Evolutionary conservation across 208 protist genomes (phyloP), one percentile per base, ranked within the genome.

Genomic region (Porcisia deanei): DNA sequence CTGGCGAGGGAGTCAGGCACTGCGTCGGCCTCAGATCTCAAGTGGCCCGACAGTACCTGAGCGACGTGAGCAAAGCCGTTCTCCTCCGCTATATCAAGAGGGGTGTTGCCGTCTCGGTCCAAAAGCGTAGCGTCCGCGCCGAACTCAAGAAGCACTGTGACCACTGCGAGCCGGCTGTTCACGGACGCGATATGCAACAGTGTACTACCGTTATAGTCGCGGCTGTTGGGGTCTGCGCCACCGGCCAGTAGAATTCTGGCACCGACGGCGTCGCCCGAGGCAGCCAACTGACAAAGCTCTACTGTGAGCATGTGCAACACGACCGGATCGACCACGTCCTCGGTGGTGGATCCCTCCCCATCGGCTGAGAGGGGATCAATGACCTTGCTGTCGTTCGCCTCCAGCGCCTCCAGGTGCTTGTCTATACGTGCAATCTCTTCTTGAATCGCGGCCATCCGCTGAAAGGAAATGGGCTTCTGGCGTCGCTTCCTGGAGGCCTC

Each of bases 191-290:
- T 91, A 77, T 97, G 93, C 34, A 97, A 86, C 30, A 93, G 84
- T 4, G 93, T 93, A 39, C 87, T 83, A 43, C 82, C 86, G 72
- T 97, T 84, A 80, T 97, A 97, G 72, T 97, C 93, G 47, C 83
- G 77, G 54, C 81, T 89, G 79, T 97, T 94, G 20, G 89, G 86
- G 66, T 97, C 87, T 2, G 85, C 89, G 16, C 93, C 93, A 49
- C 88, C 80, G 61, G 87, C 82, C 16, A 97, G 79, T 25, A 97
- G 82, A 59, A 91, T 88, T 22, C 85, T 87, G 6, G 94, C 87
- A 12, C 87, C 90, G 8, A 88, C 91, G 8, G 81, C 83, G 73
- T 93, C 90, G 10, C 90, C 91, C 0, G 83, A 83, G 37, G 88
- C 93, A 53, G 80, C 81, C 5, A 96, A 71, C 66, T 95, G 86